Conservation (phyloP, 148 eudicot genomes). For the Rhododendron vialii region DNA sequence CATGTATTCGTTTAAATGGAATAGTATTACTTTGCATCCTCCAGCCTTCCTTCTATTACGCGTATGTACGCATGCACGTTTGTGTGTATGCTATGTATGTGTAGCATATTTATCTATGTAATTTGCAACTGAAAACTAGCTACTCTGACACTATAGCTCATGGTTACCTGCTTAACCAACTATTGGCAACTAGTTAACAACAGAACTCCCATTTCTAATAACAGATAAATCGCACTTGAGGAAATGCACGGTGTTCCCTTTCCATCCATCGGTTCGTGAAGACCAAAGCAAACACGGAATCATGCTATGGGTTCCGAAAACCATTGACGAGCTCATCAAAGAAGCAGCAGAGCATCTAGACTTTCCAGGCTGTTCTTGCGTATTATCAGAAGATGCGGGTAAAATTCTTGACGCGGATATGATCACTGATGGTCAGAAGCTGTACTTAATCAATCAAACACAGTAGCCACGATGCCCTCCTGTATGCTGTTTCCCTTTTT, state of each 20-base stretch:
- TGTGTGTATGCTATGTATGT: not conserved
- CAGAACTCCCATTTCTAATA: not conserved
- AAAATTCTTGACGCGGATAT: conserved; percentile 62
- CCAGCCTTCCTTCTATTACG: not conserved
- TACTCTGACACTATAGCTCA: not conserved
- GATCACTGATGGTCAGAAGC: conserved; percentile 68
- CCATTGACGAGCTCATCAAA: conserved; percentile 53
- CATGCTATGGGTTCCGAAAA: conserved; percentile 66
- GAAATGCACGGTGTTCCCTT: conserved; percentile 67
- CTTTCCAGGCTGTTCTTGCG: conserved; percentile 25
- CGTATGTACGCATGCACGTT: not conserved
- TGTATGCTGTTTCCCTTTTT: not conserved
- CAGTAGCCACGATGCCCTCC: conserved; percentile 12
- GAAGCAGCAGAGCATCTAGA: conserved; percentile 51
- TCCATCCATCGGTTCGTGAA: conserved; percentile 44
- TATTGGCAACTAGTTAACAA: not conserved
- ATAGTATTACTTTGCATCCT: not conserved
- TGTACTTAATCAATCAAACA: conserved; percentile 54
- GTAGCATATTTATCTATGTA: not conserved
- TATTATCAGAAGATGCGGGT: conserved; percentile 79
- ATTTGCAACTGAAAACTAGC: not conserved
- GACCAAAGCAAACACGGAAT: conserved; percentile 44
- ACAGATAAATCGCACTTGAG: conserved; percentile 33
- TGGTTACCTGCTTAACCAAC: not conserved
- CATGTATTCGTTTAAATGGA: not conserved